Conservation (phyloP, 2,329 filamentous ascomycete genomes). For the Cryphonectria naterciae region DNA sequence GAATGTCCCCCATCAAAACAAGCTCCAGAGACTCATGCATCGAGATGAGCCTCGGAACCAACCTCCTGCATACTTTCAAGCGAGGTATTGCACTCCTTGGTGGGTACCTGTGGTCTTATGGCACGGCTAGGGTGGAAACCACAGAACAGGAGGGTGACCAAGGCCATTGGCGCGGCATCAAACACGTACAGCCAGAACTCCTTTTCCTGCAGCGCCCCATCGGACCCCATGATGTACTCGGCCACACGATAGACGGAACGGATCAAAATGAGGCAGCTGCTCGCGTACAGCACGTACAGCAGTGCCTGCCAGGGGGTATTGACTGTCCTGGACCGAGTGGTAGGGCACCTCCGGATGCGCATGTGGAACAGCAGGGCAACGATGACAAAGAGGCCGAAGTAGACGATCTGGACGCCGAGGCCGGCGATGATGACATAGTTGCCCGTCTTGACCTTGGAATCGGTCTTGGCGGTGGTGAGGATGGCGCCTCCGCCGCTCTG, state of each 20-base stretch:
- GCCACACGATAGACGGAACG: slow-evolving; percentile 42
- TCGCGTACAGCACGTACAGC: slow-evolving; percentile 21
- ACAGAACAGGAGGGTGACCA: slow-evolving; percentile 10
- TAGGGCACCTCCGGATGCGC: slow-evolving; percentile 37
- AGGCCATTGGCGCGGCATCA: slow-evolving; percentile 31
- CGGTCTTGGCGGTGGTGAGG: neutral
- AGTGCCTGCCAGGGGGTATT: slow-evolving; percentile 34
- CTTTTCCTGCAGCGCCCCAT: slow-evolving; percentile 47
- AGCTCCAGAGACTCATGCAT: neutral
- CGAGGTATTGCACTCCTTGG: neutral
- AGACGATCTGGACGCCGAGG: slow-evolving; percentile 52
- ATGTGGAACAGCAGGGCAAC: slow-evolving; percentile 48
- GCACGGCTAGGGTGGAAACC: slow-evolving; percentile 12
- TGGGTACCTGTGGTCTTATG: neutral
- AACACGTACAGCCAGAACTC: slow-evolving; percentile 50
- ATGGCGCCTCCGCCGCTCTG: slow-evolving; percentile 17
- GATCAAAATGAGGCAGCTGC: slow-evolving; percentile 38
- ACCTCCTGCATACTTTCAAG: neutral
- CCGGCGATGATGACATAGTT: slow-evolving; percentile 39
- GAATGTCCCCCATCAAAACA: neutral
- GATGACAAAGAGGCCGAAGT: slow-evolving; percentile 54
- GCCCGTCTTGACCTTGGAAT: slow-evolving; percentile 26
- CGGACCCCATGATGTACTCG: slow-evolving; percentile 48
- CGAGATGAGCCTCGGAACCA: neutral
- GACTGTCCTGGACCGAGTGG: slow-evolving; percentile 25